Conservation (phyloP, 2,329 filamentous ascomycete species). For the Gliomastix tumulicola region DNA sequence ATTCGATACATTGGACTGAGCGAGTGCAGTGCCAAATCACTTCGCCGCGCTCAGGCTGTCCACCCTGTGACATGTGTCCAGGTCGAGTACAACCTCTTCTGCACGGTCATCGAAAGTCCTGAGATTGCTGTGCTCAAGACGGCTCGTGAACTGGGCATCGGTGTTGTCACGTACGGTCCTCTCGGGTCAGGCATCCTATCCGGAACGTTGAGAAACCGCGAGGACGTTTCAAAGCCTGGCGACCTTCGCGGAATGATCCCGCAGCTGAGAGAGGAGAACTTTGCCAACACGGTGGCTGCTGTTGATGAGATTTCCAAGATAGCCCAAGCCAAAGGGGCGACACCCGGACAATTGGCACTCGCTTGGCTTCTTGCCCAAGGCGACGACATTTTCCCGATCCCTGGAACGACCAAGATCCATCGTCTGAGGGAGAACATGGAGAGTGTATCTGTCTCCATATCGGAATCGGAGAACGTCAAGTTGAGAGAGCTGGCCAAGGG, state of each 20-base stretch:
- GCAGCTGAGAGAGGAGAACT: slow-evolving; percentile 1
- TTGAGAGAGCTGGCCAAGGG: background rate
- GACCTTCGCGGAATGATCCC: slow-evolving; percentile 2
- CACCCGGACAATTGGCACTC: slow-evolving; percentile 47
- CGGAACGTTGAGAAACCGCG: background rate
- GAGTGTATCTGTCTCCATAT: background rate
- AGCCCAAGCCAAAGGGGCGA: slow-evolving; percentile 33
- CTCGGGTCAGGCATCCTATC: slow-evolving; percentile 50
- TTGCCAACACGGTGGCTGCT: background rate
- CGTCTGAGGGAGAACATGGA: slow-evolving; percentile 31
- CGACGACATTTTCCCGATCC: slow-evolving; percentile 49
- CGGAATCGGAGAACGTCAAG: background rate
- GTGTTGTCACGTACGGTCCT: slow-evolving; percentile 48
- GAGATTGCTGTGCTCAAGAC: slow-evolving; percentile 47
- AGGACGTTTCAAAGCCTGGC: background rate
- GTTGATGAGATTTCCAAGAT: background rate
- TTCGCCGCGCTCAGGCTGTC: slow-evolving; percentile 43
- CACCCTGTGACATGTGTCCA: slow-evolving; percentile 42
- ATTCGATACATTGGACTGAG: slow-evolving; percentile 46
- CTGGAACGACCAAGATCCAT: slow-evolving; percentile 32
- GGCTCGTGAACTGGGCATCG: slow-evolving; percentile 45
- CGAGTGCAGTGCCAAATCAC: slow-evolving; percentile 34
- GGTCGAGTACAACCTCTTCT: slow-evolving; percentile 45
- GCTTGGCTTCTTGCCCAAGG: slow-evolving; percentile 56
- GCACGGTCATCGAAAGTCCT: background rate